Base-by-base conservation (phyloP, 495 filamentous ascomycete genomes). In the Massariosphaeria phaeospora region DNA sequence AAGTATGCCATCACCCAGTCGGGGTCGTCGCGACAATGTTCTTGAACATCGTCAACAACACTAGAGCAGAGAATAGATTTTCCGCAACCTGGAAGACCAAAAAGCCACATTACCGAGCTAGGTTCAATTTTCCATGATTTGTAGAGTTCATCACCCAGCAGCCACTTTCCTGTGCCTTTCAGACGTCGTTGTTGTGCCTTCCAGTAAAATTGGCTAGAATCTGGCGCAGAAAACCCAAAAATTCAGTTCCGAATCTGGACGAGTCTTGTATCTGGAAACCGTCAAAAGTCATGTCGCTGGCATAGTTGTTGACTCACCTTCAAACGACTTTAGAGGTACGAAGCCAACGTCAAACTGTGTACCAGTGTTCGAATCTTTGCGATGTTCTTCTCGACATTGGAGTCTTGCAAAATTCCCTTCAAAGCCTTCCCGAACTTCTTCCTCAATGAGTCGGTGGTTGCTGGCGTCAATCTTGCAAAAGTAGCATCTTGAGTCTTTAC, bases 151-250 rank as follows among this genome's bases (percentile, higher is more conserved):
- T 33, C 39, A 9, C 26, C 46, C 3, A 47, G 43, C n/a, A 47
- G 29, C 43, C 43, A 47, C 10, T 31, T 12, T 30, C 43, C 43
- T 3, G 43, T 47, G 10, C 34, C 21, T 18, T 5, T 17, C 27
- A 31, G 43, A 10, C 26, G 8, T 15, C 17, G 29, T 3, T 27
- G 21, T 9, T 23, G 21, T 1, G 34, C 46, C 12, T 49, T 49
- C 2, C 39, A 21, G 18, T 24, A 49, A 20, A 38, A 38, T 18
- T n/a, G 9, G 10, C 31, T 38, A 9, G 43, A 34, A 39, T 58
- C 55, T n/a, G 43, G 45, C 13, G 55, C 25, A 4, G 55, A 43
- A 6, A 58, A 47, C 55, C n/a, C n/a, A n/a, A n/a, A n/a, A n/a
- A n/a, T n/a, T n/a, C 55, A 58, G 2, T 29, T 6, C 10, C 24